Base-by-base conservation (phyloP, 1,284 basidiomycete genomes). In the Ceraceosorus bombacis region DNA sequence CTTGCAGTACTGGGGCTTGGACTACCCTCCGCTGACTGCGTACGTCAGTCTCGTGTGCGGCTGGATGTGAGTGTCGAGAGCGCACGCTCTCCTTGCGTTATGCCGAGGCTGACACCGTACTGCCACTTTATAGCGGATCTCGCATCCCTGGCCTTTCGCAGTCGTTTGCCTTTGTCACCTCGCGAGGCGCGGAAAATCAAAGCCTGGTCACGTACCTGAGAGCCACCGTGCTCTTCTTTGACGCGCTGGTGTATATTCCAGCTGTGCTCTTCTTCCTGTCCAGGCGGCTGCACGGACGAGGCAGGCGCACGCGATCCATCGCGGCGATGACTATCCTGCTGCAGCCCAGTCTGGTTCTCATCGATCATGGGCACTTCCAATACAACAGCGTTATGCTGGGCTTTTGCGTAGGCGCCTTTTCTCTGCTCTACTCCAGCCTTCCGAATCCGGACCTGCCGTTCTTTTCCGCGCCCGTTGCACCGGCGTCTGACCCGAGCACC, bases 301-400 rank as follows among this genome's bases (percentile, higher is more conserved):
- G 75, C 6, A 57, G 58, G 41, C 64, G 75, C 39, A 73, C 73
- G 6, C 62, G 66, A 15, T 65, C 72, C 53, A 70, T 77, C 17
- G 65, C 72, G 4, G 55, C 68, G 8, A 53, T 70, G 46, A 84
- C 83, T 4, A 79, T 94, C 13, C 79, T 94, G 37, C 81, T 91
- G 5, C 89, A 93, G 76, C 92, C 92, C 1, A 85, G 88, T 0
- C 80, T 94, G 40, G 81, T 93, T 36, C 80, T 94, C 15, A 83
- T 95, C 63, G 91, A 95, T 78, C 88, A 87, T 71, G 92, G 92
- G 0, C 91, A 95, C 74, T 95, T 95, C 69, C 92, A 95, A 66
- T 75, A 74, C 73, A 74, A 76, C 59, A 62, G 61, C 54, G 68
- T 77, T 56, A 75, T 75, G 73, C 67, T 77, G n/a, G 75, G 75